Base-by-base conservation (phyloP, 345 rosid species). In the Citrus cavaleriei region DNA sequence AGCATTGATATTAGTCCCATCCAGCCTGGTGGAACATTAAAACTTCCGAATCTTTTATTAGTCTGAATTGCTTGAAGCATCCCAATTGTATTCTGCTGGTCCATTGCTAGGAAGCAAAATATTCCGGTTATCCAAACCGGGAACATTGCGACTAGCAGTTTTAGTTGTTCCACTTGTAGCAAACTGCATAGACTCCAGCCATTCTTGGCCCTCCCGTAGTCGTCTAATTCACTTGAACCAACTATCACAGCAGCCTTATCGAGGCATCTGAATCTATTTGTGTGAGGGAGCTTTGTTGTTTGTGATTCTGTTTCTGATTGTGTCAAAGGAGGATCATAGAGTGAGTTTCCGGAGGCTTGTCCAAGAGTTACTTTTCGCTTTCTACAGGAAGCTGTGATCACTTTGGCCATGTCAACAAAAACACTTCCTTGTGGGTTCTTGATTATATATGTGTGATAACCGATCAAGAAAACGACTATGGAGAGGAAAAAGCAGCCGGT, bases 1-100 rank as follows among this genome's bases (percentile, higher is more conserved):
- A 94, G 77, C 95, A 94, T 91, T 0, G 92, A 81, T 46, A 76
- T 64, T 2, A 93, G 89, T 24, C 87, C 83, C 89, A 91, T 85
- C 98, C 97, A 92, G 28, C 87, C 89, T 22, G 95, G 92, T 3
- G 97, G 98, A 42, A 92, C 27, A 27, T 77, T 38, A 78, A 92
- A 89, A 30, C 74, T 18, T 25, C 82, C 84, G 2, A 89, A 2
- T 0, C 10, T 32, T 61, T 75, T 86, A 78, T 81, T 78, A n/a
- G 81, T 82, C 68, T 92, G 92, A 57, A 92, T 82, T 19, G 89
- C 90, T 81, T 90, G 92, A 51, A 89, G 85, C 1, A 90, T 73
- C 4, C 94, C 94, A 42, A 85, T 69, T 27, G 86, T 80, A 40
- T 42, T 77, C 66, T 86, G 89, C 65, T 90, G 94, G 73, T 90